Evolutionary conservation across 768 basidiomycete genomes (phyloP), one percentile per base, ranked within the genome.

Genomic region (Dictyophora rubrovolvata): DNA sequence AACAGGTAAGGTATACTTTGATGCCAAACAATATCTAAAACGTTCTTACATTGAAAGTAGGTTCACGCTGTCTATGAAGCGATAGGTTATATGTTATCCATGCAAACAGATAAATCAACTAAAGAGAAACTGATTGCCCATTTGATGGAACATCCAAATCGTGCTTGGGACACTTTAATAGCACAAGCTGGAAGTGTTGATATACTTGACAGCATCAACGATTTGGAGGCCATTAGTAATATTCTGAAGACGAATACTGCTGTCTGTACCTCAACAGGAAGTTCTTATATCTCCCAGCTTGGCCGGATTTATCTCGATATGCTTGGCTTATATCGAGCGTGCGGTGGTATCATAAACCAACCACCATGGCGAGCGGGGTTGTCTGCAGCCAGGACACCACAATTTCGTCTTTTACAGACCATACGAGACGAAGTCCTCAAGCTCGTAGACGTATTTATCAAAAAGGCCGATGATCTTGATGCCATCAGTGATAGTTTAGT

Each of bases 61-160:
- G 93, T 96, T 33, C 95, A 99, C 70, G 97, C 95, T 0, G 98
- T 97, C 77, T 98, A 98, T 66, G 95, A 98, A 73, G 96, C 96
- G 6, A 89, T 98, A 52, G 96, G 96, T 4, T 93, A 97, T 77
- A 98, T 98, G 96, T 96, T 99, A 66, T 93, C 93, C 20, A 93
- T 95, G 1, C 96, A 98, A 67, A 94, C 95, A 55, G 97, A 99
- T 73, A 96, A 96, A 71, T 87, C 91, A 11, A 89, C 88, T 65
- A 96, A 98, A 70, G 96, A 98, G 72, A 88, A 91, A 64, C 77
- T 99, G 56, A 96, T 99, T 54, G 78, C 85, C 16, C 96, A 93
- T 69, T 71, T 99, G 56, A 99, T 99, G 96, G 93, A 95, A 61
- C 74, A 96, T 64, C 95, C 96, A 0, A 99, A 99, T 68, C 93